Percentiles rank a stretch among this genome's conserved stretches.
Evolutionary conservation across 179 eudicot genomes (phyloP).

Genomic region (Camellia oleifera): DNA sequence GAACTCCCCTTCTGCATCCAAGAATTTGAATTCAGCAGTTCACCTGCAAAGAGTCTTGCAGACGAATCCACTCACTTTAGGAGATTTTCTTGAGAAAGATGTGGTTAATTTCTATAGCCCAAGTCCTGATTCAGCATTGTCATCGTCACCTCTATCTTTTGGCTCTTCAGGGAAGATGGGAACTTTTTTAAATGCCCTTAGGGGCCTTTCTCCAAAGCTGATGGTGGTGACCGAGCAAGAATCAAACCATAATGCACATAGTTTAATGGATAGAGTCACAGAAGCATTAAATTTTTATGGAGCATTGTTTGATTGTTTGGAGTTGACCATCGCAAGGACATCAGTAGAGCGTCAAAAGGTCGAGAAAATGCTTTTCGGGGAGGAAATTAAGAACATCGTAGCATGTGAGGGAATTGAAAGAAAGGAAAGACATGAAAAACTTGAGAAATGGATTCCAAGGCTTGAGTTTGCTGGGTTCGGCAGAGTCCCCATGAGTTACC

Average conservation of each 20-base stretch:
- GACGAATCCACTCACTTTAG: constrained; percentile 28
- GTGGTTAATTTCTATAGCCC: constrained; percentile 15
- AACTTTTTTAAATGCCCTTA: constrained; percentile 47
- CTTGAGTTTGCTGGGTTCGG: constrained; percentile 69
- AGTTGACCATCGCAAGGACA: constrained; percentile 46
- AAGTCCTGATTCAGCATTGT: constrained; percentile 33
- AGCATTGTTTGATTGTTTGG: constrained; percentile 81
- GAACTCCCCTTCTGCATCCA: constrained; percentile 23
- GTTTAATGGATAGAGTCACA: constrained; percentile 58
- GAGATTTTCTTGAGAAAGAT: constrained; percentile 41
- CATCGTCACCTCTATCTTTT: constrained; percentile 43
- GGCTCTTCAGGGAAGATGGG: constrained; percentile 41
- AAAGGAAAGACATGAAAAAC: constrained; percentile 76
- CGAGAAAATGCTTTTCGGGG: constrained; percentile 78
- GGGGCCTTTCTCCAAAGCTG: constrained; percentile 75
- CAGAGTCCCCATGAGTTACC: constrained; percentile 56
- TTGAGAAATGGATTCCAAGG: constrained; percentile 76
- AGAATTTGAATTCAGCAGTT: constrained; percentile 6
- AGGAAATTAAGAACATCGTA: constrained; percentile 78
- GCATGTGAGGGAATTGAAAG: constrained; percentile 83
- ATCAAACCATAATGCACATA: constrained; percentile 55
- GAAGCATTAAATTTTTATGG: constrained; percentile 73
- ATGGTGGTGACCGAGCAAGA: constrained; percentile 90
- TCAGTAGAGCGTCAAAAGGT: constrained; percentile 64
- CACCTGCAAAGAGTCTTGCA: constrained; percentile 18